phyloP scores from a whole-genome alignment of 2,329 filamentous ascomycete genomes.

The Monosporascus cannonballus region DNA sequence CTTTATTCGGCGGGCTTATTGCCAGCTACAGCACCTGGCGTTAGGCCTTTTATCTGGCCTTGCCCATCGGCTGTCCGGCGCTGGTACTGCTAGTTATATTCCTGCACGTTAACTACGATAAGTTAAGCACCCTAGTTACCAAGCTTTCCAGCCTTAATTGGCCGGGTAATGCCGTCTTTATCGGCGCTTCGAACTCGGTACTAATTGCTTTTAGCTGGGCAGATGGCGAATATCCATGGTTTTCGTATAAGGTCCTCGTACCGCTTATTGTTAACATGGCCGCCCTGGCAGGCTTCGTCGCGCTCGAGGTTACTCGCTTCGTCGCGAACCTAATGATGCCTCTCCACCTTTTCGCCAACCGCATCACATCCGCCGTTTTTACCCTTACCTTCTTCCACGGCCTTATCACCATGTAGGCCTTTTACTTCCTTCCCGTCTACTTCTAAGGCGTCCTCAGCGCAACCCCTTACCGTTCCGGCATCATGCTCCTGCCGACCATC shows the following conservation, averaged over 20 bases:
- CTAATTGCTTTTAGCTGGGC: no score
- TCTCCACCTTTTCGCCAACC: constrained; percentile 25
- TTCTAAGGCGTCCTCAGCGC: constrained; percentile 31
- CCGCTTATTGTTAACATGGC: constrained; percentile 7
- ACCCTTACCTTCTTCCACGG: constrained; percentile 29
- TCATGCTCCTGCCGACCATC: no score
- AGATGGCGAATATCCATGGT: no score
- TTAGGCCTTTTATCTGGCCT: constrained; percentile 33
- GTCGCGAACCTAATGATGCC: constrained; percentile 30
- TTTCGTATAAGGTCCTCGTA: constrained; percentile 21
- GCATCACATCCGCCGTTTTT: constrained; percentile 27
- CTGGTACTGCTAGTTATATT: constrained; percentile 21
- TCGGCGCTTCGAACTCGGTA: no score
- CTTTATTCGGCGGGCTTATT: constrained; percentile 21
- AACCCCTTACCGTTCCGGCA: no score
- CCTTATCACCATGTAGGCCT: constrained; percentile 25
- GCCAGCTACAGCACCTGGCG: constrained; percentile 24
- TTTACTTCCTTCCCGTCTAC: constrained; percentile 35
- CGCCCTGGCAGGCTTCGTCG: constrained; percentile 4
- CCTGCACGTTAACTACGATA: neutral
- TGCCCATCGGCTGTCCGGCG: constrained; percentile 21
- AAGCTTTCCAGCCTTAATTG: constrained; percentile 16
- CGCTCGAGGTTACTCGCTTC: constrained; percentile 1
- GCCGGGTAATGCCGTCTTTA: no score
- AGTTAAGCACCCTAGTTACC: neutral